Evolutionary conservation across 2,329 filamentous ascomycete genomes (phyloP), one percentile per base, ranked within the genome.

Genomic region (Gaeumannomyces sp.): DNA sequence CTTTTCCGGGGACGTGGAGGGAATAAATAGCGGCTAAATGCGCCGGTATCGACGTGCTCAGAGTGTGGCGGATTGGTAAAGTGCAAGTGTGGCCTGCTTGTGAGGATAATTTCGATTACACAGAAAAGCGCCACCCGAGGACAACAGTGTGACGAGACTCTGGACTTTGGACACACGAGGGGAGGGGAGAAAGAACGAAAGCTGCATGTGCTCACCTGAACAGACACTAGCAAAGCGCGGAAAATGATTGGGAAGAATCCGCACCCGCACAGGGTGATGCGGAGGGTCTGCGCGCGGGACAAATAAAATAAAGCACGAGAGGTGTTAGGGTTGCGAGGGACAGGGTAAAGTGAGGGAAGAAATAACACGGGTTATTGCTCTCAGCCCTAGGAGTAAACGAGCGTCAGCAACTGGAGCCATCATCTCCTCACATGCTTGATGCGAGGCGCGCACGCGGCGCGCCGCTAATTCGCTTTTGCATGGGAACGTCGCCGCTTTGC

Each of bases 21-120:
- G 59, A 60, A 60, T 60, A 35, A 60, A 60, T 60, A 60, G 29
- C 59, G 59, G 59, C 29, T 60, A 60, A 60, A 60, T 60, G n/a
- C 59, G 27, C 59, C 27, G 57, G 27, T 29, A 59, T 59, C 57
- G 57, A 59, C 45, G 45, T n/a, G 45, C 45, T 53, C 45, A 22
- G 45, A 53, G 19, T 50, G 45, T 50, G 45, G 45, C 45, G 19
- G 45, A 50, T 22, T 50, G 45, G 45, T n/a, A n/a, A 50, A 5
- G 45, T 10, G 45, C 45, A 50, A n/a, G 13, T 38, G 45, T 6
- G 45, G 45, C 45, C 45, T 22, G 45, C 45, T 53, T 8, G 45
- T n/a, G 45, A 35, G 59, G 29, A 35, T 2, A n/a, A 53, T n/a
- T 8, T 35, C n/a, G 14, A 60, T 60, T 28, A 60, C 59, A 60